Evolutionary conservation across 1,139 yeast genomes (phyloP).

Genomic region (Geotrichum histeridarum): DNA sequence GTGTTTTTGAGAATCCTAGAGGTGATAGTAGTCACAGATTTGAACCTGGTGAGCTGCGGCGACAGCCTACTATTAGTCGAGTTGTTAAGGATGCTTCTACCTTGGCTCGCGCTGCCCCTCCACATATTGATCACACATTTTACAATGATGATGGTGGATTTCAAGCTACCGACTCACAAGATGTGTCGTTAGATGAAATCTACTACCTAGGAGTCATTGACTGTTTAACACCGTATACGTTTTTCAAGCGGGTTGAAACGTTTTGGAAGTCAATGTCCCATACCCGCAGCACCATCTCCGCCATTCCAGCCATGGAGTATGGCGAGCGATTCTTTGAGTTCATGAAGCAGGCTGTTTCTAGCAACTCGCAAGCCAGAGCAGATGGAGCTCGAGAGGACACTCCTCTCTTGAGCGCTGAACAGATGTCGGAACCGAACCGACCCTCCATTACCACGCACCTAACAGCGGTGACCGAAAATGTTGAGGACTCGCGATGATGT

Average conservation of each 20-base stretch:
- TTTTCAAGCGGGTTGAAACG: slow-evolving; percentile 75
- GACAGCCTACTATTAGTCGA: slow-evolving; percentile 34
- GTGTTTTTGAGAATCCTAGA: slow-evolving; percentile 36
- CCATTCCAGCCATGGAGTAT: slow-evolving; percentile 84
- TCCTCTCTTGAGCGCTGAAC: background rate
- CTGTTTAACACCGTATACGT: slow-evolving; percentile 78
- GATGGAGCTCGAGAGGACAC: background rate
- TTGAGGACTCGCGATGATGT: too few species aligned
- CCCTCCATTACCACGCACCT: background rate
- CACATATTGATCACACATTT: slow-evolving; percentile 45
- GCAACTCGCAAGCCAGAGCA: background rate
- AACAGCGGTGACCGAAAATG: too few species aligned
- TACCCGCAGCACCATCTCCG: slow-evolving; percentile 67
- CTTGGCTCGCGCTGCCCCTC: slow-evolving; percentile 31
- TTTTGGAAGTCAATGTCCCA: slow-evolving; percentile 74
- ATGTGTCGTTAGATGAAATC: slow-evolving; percentile 61
- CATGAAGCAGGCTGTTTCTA: slow-evolving; percentile 42
- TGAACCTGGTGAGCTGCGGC: slow-evolving; percentile 37
- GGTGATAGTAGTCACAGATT: slow-evolving; percentile 30
- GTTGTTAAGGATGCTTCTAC: slow-evolving; percentile 34
- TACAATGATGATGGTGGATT: slow-evolving; percentile 87
- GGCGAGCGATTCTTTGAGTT: slow-evolving; percentile 80
- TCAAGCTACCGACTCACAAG: slow-evolving; percentile 60
- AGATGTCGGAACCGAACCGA: background rate
- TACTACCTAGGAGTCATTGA: slow-evolving; percentile 93